phyloP scores from a whole-genome alignment of 2,329 filamentous ascomycete species.

The Cordyceps militaris region DNA sequence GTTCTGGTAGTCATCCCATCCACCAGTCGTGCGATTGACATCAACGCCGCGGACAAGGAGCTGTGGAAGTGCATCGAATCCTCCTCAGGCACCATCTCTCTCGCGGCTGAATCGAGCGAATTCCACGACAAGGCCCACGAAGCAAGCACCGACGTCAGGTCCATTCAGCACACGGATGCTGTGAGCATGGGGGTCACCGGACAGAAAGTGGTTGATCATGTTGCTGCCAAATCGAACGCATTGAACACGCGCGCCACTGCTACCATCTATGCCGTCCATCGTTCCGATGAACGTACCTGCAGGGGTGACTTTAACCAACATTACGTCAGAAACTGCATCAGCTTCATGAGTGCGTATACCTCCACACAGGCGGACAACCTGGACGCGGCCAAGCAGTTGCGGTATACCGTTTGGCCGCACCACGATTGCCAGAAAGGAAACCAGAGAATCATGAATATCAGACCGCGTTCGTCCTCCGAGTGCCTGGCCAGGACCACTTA shows the following conservation, averaged over 20 bases:
- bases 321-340: neutral
- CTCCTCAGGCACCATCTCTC: neutral
- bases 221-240: neutral
- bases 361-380: constrained; percentile 4
- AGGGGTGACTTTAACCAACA: neutral
- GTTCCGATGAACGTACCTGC: neutral
- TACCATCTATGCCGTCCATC: neutral
- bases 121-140: constrained; percentile 2
- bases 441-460: neutral
- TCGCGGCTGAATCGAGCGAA: constrained; percentile 3
- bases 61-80: constrained; percentile 4
- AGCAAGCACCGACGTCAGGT: neutral
- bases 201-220: neutral
- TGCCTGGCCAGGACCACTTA: constrained; percentile 1
- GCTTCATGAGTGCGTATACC: neutral
- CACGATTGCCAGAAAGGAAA: neutral
- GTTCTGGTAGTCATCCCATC: neutral
- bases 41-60: neutral
- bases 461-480: neutral
- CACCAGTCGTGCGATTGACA: neutral
- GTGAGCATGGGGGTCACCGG: neutral
- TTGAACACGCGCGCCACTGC: neutral
- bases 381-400: neutral
- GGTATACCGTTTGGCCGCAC: constrained; percentile 3
- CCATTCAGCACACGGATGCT: neutral